Percentiles rank a stretch among this genome's conserved stretches.
Conservation (phyloP, 345 rosid species). For the Conringia planisiliqua region DNA sequence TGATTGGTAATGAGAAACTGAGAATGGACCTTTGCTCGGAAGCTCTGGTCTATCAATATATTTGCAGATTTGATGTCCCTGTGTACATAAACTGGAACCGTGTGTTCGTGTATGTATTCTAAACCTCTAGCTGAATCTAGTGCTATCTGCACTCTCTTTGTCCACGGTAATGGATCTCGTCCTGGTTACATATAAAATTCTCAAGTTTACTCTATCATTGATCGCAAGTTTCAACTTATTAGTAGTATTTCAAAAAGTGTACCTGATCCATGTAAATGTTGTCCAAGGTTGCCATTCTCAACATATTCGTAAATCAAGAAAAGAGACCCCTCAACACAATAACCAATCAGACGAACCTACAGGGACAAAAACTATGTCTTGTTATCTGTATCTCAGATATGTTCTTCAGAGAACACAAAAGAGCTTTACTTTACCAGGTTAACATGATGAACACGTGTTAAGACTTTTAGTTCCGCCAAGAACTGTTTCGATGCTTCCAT, state of each 20-base stretch:
- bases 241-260: neutral
- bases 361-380: neutral
- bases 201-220: neutral
- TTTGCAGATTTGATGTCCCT: slow-evolving; percentile 96
- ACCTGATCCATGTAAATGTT: slow-evolving; percentile 93
- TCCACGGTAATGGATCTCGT: slow-evolving; percentile 78
- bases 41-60: slow-evolving; percentile 85
- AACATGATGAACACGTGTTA: slow-evolving; percentile 89
- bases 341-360: slow-evolving; percentile 90
- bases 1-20: neutral
- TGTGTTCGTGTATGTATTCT: slow-evolving; percentile 95
- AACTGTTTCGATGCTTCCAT: slow-evolving; percentile 94
- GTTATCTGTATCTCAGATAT: neutral
- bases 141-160: slow-evolving; percentile 86
- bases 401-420: slow-evolving; percentile 7
- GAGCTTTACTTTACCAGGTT: slow-evolving; percentile 80
- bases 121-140: slow-evolving; percentile 99
- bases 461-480: slow-evolving; percentile 89
- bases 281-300: slow-evolving; percentile 90
- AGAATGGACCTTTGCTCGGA: slow-evolving; percentile 67
- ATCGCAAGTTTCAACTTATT: neutral
- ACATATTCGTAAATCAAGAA: slow-evolving; percentile 84
- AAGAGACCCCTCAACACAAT: slow-evolving; percentile 91
- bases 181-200: slow-evolving; percentile 39
- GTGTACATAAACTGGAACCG: slow-evolving; percentile 95